phyloP scores from a whole-genome alignment of 352 stramenopile species.

The Halophytophthora polymorphica region DNA sequence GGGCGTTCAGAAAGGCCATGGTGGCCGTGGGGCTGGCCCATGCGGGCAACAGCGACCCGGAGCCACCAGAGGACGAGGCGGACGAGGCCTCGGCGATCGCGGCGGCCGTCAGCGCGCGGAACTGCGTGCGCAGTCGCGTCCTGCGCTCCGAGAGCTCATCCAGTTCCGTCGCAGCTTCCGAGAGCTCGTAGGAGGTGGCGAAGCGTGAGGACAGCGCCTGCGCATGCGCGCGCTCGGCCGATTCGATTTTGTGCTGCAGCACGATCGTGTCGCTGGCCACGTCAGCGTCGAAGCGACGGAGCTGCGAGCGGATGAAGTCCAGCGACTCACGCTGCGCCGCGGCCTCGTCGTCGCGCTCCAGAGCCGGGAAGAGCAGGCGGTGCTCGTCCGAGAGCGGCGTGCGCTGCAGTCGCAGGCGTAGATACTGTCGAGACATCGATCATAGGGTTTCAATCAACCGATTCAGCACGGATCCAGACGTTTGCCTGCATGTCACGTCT shows the following conservation, averaged over 20 bases:
- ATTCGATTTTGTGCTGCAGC: constrained; percentile 75
- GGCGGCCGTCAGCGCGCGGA: constrained; percentile 35
- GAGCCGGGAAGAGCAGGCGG: constrained; percentile 67
- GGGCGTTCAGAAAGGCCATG: constrained; percentile 61
- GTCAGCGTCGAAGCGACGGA: constrained; percentile 57
- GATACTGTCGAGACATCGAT: too few species aligned
- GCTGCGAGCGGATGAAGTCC: constrained; percentile 55
- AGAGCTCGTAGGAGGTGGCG: constrained; percentile 55
- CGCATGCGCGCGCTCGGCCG: constrained; percentile 54
- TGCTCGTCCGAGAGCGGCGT: constrained; percentile 59
- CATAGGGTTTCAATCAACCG: too few species aligned
- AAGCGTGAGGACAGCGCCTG: constrained; percentile 50
- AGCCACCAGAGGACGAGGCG: constrained; percentile 22
- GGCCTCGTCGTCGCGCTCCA: constrained; percentile 36
- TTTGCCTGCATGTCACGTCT: neutral
- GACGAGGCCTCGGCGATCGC: constrained; percentile 52
- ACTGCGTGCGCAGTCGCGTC: constrained; percentile 38
- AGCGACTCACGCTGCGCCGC: constrained; percentile 39
- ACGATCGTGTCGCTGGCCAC: constrained; percentile 71
- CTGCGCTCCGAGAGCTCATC: constrained; percentile 53
- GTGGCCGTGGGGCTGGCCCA: constrained; percentile 34
- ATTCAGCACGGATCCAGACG: neutral
- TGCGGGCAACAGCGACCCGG: constrained; percentile 14
- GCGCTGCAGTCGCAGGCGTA: constrained; percentile 63
- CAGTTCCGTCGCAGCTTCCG: constrained; percentile 56